Base-by-base conservation (phyloP, 495 filamentous ascomycete species). In the Parathielavia hyrcaniae region DNA sequence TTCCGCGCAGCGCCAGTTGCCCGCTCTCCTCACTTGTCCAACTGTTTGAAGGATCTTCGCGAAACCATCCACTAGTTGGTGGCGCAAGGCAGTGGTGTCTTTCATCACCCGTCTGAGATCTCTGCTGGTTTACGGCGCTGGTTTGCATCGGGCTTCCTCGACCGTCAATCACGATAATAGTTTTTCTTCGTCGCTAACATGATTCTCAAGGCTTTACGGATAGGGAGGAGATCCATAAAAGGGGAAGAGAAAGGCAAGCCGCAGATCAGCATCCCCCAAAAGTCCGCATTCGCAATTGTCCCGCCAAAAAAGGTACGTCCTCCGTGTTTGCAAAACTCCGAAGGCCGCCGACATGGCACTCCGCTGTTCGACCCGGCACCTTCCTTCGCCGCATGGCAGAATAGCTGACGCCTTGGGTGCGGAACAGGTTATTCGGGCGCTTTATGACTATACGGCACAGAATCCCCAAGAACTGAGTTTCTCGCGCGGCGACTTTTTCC, bases 401-500 rank as follows among this genome's bases (percentile, higher is more conserved):
- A 47, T 59, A 49, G 63, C 68, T 73, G 60, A 75, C 63, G 48
- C 47, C 58, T 45, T 57, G 58, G 58, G 53, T 49, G 57, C 20
- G 46, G 38, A 40, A 49, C 55, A 98, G 93, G 92, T 98, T 47
- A 98, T 98, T 67, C 89, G 90, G 78, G 92, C 93, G 14, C 85
- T 97, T 44, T 96, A 91, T 78, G 90, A 96, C 69, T 97, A 97
- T 73, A 76, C 85, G 61, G 88, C 89, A 49, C 79, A 85, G 66
- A 83, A 79, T 36, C 73, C 80, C 14, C 86, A 91, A 68, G 90
- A 97, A 75, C 79, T 98, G 64, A 85, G 85, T 61, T 98, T 98
- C 73, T 86, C 84, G 64, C 87, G 89, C 66, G 93, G 93, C 63
- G 93, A 98, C 69, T 98, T 97, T 74, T 95, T 98, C 72, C 92